These are phyloP conservation scores for Kokia cookei DNA, from an alignment of 441 rosid species.

Conservation along the genomic window DNA sequence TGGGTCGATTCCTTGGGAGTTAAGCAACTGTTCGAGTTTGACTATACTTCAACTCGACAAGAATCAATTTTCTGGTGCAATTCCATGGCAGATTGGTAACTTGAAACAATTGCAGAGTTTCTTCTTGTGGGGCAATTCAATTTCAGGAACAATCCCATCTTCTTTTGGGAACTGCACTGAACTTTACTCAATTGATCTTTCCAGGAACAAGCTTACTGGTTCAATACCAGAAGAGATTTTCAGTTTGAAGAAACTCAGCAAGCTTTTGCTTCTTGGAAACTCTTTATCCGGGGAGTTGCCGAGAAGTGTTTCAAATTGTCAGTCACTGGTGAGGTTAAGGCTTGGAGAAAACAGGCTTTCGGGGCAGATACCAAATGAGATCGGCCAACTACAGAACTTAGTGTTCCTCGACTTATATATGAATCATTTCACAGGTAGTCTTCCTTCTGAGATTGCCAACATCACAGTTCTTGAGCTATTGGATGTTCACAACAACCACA, in stretches of 20 bases:
- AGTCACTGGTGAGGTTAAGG: constrained; percentile 82
- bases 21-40: constrained; percentile 80
- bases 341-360: constrained; percentile 92
- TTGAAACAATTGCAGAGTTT: constrained; percentile 74
- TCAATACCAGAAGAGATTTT: constrained; percentile 78
- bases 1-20: constrained; percentile 70
- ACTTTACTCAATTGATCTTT: constrained; percentile 71
- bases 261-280: constrained; percentile 85
- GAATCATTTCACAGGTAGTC: constrained; percentile 81
- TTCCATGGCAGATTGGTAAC: constrained; percentile 69
- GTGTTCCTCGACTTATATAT: constrained; percentile 87
- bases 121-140: constrained; percentile 84
- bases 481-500: constrained; percentile 79
- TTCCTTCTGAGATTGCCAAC: constrained; percentile 70
- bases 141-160: constrained; percentile 75
- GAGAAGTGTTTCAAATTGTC: constrained; percentile 56
- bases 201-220: constrained; percentile 82
- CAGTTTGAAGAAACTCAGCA: constrained; percentile 77
- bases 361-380: constrained; percentile 73
- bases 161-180: constrained; percentile 84
- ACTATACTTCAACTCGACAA: constrained; percentile 89
- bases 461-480: constrained; percentile 76
- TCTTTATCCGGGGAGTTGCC: constrained; percentile 68
- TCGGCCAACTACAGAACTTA: constrained; percentile 79
- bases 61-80: constrained; percentile 66